Evolutionary conservation across 129 eudicot species (phyloP), one percentile per base, ranked within the genome.

Genomic region (Centella asiatica): DNA sequence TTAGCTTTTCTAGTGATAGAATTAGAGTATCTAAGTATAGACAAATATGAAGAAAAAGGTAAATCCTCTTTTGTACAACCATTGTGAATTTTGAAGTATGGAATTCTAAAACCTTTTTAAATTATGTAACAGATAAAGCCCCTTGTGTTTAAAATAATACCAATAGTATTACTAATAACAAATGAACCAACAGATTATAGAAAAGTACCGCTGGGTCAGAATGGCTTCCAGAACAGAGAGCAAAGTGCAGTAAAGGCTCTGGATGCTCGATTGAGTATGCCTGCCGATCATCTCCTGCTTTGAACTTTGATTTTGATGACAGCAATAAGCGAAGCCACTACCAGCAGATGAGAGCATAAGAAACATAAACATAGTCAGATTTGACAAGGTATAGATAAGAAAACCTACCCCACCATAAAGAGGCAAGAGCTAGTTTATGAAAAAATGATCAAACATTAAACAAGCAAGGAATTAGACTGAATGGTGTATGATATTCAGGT

Each of bases 201-300:
- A 57, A 55, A 54, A 60, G 54, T 85, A 93, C 99, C 65, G 96
- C 96, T 2, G 99, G 99, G 81, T 93, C 99, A 23, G 99, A 93
- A 66, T 93, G 99, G 83, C 87, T 84, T 61, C 99, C 99, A 1
- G 92, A 80, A 65, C 89, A 80, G 56, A 93, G 95, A 15, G 96
- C 96, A 72, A 93, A 93, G 66, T 93, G 84, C 67, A 93, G 71
- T 72, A 93, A 93, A 44, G 99, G 99, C 69, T 93, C 95, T 4
- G 92, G 92, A 66, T 73, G 88, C 55, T 93, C 86, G 32, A 88
- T 80, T 45, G 81, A 85, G 62, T 80, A 88, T 57, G 85, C 88
- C 77, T 80, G 96, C 10, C 95, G 82, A 18, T 75, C 81, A 63
- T 87, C 96, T 52, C 95, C 92, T 10, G 81, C 68, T 73, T 87